A percentile compares a stretch with the other conserved stretches of the same genome.
Conservation (phyloP, 2,329 filamentous ascomycete species). For the Acephala macrosclerotiorum region DNA sequence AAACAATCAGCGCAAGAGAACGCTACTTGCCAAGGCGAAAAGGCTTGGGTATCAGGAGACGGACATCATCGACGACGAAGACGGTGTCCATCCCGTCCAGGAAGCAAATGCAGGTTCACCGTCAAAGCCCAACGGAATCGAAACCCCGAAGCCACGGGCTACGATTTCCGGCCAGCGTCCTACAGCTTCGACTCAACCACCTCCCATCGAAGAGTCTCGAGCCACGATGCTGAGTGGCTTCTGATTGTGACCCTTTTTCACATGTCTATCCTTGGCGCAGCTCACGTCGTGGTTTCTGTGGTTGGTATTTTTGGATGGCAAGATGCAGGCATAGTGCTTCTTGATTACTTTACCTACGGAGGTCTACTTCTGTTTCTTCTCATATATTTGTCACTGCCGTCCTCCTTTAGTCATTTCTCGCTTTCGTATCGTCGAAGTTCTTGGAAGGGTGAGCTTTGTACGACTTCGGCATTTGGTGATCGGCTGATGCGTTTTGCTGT, state of each 20-base stretch:
- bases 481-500: background rate
- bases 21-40: too few species aligned
- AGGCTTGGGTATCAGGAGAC: too few species aligned
- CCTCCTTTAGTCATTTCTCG: background rate
- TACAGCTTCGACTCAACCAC: too few species aligned
- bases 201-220: too few species aligned
- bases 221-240: background rate
- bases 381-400: conserved; percentile 3
- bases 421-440: background rate
- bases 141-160: too few species aligned
- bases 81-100: too few species aligned
- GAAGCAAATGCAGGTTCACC: too few species aligned
- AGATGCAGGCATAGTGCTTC: background rate
- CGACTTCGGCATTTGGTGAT: background rate
- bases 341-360: background rate
- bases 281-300: background rate
- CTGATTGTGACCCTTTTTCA: background rate
- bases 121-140: too few species aligned
- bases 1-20: too few species aligned
- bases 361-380: background rate
- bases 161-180: too few species aligned
- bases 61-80: too few species aligned
- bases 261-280: background rate
- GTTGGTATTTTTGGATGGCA: background rate
- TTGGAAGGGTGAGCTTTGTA: background rate